These are phyloP conservation scores for Botrytis elliptica DNA, from an alignment of 2,329 filamentous ascomycete species.

Conservation along the genomic window DNA sequence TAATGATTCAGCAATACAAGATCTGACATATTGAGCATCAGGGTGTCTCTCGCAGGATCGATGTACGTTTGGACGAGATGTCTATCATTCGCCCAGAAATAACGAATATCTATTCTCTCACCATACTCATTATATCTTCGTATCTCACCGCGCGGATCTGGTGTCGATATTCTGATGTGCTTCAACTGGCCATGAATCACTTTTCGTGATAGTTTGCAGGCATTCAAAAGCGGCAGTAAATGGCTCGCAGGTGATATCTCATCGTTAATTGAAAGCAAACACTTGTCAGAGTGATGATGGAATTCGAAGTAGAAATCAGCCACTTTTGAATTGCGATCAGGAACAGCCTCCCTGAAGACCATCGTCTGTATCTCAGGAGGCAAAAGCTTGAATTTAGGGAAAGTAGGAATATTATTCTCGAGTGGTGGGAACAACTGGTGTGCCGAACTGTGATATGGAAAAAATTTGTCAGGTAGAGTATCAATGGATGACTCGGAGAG, in stretches of 20 bases:
- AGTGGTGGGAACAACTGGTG: not conserved
- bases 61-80: not conserved
- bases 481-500: not conserved
- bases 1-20: not conserved
- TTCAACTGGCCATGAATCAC: not conserved
- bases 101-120: too few relatives aligned
- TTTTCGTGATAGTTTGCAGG: not conserved
- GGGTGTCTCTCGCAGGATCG: not conserved
- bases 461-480: rapidly evolving
- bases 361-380: not conserved
- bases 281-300: rapidly evolving
- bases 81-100: not conserved
- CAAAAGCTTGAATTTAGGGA: not conserved
- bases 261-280: not conserved
- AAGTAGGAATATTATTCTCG: not conserved
- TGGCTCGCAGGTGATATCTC: not conserved
- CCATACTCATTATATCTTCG: rapidly evolving
- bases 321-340: not conserved
- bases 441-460: not conserved
- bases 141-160: not conserved
- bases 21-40: not conserved
- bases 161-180: not conserved
- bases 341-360: not conserved
- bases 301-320: not conserved
- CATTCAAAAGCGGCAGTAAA: not conserved